A percentile compares a stretch with the other conserved stretches of the same genome.
Conservation (phyloP, 306 rosid species). For the Abrus precatorius region DNA sequence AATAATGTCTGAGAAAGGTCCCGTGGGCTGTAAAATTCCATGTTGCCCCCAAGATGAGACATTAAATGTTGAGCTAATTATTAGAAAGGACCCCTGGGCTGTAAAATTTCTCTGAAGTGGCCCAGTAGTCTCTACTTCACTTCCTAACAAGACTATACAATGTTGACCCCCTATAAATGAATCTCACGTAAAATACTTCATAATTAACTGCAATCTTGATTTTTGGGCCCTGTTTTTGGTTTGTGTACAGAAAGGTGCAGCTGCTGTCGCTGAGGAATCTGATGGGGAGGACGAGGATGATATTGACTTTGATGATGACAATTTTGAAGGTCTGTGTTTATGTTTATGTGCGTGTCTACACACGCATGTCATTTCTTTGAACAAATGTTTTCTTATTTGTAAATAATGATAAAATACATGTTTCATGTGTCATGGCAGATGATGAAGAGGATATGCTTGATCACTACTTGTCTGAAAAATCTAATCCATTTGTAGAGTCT, state of each 20-base stretch:
- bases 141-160: conserved; percentile 9
- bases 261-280: conserved; percentile 64
- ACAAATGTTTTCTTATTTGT: conserved; percentile 8
- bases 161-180: too few species aligned
- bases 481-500: conserved; percentile 77
- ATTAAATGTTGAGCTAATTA: conserved; percentile 24
- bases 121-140: conserved; percentile 1
- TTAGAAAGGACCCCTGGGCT: not conserved
- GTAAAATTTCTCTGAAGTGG: not conserved
- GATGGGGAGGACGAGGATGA: conserved; percentile 88
- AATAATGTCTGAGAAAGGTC: not conserved
- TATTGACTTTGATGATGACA: conserved; percentile 88
- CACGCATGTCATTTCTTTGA: not conserved
- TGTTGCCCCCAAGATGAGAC: not conserved
- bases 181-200: conserved; percentile 19
- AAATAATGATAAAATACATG: conserved; percentile 16
- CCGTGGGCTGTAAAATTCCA: not conserved
- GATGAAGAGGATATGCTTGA: conserved; percentile 99
- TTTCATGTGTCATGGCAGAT: conserved; percentile 60
- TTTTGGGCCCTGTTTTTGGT: conserved; percentile 19
- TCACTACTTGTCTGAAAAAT: conserved; percentile 93
- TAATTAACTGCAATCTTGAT: conserved; percentile 24
- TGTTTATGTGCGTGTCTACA: not conserved
- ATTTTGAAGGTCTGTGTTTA: conserved; percentile 79
- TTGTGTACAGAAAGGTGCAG: conserved; percentile 75